These are phyloP conservation scores for Fragaria ananassa DNA, from an alignment of 306 rosid species.

Conservation along the genomic window DNA sequence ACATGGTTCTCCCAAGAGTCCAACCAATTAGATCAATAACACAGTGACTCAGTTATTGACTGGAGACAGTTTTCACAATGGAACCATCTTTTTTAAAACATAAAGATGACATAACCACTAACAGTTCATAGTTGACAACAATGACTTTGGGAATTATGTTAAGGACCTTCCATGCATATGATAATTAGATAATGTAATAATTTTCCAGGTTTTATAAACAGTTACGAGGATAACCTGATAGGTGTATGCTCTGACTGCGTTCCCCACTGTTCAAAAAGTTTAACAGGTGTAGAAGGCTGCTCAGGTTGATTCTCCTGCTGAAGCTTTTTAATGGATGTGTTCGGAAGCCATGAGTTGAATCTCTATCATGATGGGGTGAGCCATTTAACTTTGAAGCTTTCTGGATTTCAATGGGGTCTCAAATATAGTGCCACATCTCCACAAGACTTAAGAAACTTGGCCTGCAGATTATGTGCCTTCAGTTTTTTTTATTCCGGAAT, in stretches of 20 bases:
- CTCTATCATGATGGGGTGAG: slow-evolving; percentile 42
- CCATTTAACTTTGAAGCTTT: slow-evolving; percentile 43
- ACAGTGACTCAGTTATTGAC: neutral
- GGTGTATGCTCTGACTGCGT: slow-evolving; percentile 42
- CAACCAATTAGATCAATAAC: neutral
- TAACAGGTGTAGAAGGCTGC: slow-evolving; percentile 45
- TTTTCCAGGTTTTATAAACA: neutral
- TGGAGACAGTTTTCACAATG: neutral
- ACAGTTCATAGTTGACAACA: neutral
- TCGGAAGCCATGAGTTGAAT: slow-evolving; percentile 65
- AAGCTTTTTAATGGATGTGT: slow-evolving; percentile 50
- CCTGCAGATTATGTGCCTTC: too few species aligned
- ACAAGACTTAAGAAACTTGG: too few species aligned
- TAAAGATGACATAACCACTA: neutral
- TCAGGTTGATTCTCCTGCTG: slow-evolving; percentile 39
- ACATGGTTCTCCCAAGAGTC: neutral
- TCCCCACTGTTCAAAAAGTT: slow-evolving; percentile 42
- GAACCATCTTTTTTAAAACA: neutral
- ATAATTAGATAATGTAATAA: neutral
- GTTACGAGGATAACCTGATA: slow-evolving; percentile 50
- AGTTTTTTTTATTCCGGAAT: too few species aligned
- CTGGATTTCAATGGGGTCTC: slow-evolving; percentile 67
- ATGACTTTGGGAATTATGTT: neutral
- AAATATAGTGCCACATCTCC: slow-evolving; percentile 50
- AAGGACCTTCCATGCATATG: neutral